Evolutionary conservation across 169 alveolate genomes (phyloP), one percentile per base, ranked within the genome.

Genomic region (Plasmodium malariae): DNA sequence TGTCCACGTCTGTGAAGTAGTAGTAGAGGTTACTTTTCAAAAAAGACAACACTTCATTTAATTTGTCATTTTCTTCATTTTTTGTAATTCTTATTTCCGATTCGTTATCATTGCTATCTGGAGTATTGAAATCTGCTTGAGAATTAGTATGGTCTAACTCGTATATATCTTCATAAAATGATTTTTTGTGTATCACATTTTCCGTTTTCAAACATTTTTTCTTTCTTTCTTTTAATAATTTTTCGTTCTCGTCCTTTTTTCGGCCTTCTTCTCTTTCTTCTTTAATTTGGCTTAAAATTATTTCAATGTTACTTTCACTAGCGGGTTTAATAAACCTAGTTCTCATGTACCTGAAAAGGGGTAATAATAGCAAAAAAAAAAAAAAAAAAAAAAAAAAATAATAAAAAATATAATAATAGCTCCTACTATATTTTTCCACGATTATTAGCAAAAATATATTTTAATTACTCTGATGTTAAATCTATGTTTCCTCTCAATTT

Each of bases 401-500:
- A 26, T n/a, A 37, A 36, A 14, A 43, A 17, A 40, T 40, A 34
- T 40, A 36, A 14, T 51, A 1, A 7, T 37, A 68, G 11, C 1
- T 40, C 17, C 9, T 26, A 37, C 14, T 43, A 40, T 21, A 9
- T 69, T n/a, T 24, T 40, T 48, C 17, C 28, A 21, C 17, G 21
- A 12, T n/a, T 69, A 45, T 62, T 0, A 7, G 17, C 24, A 34
- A 5, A 68, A 5, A 28, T 65, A 36, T 57, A 36, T 80, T 36
- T 49, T 80, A 17, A n/a, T 68, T 55, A 85, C 92, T 69, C 86
- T 26, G 92, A 85, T 68, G 92, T 69, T 43, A 85, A 45, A 60
- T 85, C 86, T 36, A 85, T 70, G 7, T 55, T 69, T 30, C 45
- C 45, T 48, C 92, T 85, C 30, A 85, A 34, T 48, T 55, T 85